Conservation (phyloP, 2,329 filamentous ascomycete species). For the Aspergillus tubingensis region DNA sequence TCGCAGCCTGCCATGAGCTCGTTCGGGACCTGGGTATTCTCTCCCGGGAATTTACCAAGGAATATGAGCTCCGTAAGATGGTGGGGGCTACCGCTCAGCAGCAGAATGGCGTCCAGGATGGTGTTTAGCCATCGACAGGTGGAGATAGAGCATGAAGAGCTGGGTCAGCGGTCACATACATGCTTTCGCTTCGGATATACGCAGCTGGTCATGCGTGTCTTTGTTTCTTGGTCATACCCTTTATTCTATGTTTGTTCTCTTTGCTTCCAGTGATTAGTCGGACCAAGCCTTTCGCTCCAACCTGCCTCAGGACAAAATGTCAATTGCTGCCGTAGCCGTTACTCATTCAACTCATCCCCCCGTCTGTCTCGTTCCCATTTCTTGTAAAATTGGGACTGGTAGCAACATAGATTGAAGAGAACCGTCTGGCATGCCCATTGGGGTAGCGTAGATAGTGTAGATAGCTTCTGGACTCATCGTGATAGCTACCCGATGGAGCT, state of each 20-base stretch:
- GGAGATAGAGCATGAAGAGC: not conserved
- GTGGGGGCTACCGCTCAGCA: slow-evolving; percentile 64
- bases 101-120: slow-evolving; percentile 32
- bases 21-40: slow-evolving; percentile 79
- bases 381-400: too few species aligned
- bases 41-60: slow-evolving; percentile 85
- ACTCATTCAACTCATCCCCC: not conserved
- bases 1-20: slow-evolving; percentile 77
- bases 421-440: too few species aligned
- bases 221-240: slow-evolving; percentile 12
- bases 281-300: not conserved
- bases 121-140: slow-evolving; percentile 10
- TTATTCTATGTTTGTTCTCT: slow-evolving; percentile 5
- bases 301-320: not conserved
- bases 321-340: not conserved
- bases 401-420: too few species aligned
- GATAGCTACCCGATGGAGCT: not conserved
- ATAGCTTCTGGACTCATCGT: not conserved
- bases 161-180: not conserved
- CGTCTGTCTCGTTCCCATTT: not conserved
- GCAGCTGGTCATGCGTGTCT: slow-evolving; percentile 26
- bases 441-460: not conserved
- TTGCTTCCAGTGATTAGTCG: slow-evolving; percentile 16
- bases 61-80: slow-evolving; percentile 87
- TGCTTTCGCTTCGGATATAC: slow-evolving; percentile 17